phyloP scores from a whole-genome alignment of 345 rosid species.

The Odontarrhena argentea region DNA sequence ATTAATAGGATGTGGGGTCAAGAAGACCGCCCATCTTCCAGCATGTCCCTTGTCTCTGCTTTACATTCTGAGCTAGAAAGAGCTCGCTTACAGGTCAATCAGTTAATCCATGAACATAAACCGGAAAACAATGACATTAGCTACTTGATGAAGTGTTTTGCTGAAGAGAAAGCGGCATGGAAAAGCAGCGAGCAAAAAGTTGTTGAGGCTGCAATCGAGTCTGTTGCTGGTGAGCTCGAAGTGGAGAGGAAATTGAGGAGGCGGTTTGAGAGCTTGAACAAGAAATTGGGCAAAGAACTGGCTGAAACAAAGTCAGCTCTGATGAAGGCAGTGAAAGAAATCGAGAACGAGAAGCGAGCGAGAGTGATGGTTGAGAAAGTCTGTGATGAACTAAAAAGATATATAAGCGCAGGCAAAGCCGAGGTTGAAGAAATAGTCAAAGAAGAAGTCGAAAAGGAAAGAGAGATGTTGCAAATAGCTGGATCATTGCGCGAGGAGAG shows the following conservation, averaged over 20 bases:
- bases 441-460: conserved; percentile 78
- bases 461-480: conserved; percentile 81
- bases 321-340: conserved; percentile 72
- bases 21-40: conserved; percentile 86
- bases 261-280: conserved; percentile 85
- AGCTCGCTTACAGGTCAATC: conserved; percentile 90
- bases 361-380: conserved; percentile 81
- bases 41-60: conserved; percentile 92
- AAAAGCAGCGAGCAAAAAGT: conserved; percentile 81
- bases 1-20: conserved; percentile 92
- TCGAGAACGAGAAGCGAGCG: conserved; percentile 81
- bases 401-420: conserved; percentile 61
- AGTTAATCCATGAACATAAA: conserved; percentile 76
- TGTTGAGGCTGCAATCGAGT: conserved; percentile 91
- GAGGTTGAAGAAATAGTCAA: conserved; percentile 64
- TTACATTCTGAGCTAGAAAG: conserved; percentile 95
- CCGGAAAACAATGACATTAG: conserved; percentile 70
- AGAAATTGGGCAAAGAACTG: conserved; percentile 85
- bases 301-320: conserved; percentile 74
- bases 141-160: conserved; percentile 86
- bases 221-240: conserved; percentile 86
- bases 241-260: conserved; percentile 85
- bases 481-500: conserved; percentile 72
- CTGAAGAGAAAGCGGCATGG: conserved; percentile 95
- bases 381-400: conserved; percentile 77